phyloP scores from a whole-genome alignment of 805 yeast genomes.

The Saccharomycopsis lassenensis region DNA sequence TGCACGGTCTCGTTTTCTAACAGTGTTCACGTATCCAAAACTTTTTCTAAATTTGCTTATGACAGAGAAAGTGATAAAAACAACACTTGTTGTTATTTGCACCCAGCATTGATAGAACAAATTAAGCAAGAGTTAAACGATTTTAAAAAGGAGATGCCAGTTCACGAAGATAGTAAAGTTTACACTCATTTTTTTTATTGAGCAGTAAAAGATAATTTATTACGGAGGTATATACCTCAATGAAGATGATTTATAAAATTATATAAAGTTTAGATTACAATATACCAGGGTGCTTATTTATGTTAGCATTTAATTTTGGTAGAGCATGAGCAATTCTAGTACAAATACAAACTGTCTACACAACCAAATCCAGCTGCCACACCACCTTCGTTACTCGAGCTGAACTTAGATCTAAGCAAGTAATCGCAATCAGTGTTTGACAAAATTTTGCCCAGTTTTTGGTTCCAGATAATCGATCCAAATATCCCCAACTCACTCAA shows the following conservation, averaged over 20 bases:
- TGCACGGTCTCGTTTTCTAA: constrained; percentile 36
- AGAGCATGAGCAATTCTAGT: too few relatives aligned
- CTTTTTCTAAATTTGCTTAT: constrained; percentile 41
- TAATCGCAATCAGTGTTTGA: constrained; percentile 70
- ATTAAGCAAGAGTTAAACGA: constrained; percentile 57
- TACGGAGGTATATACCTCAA: too few relatives aligned
- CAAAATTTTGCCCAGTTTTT: constrained; percentile 41
- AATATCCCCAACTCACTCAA: constrained; percentile 88
- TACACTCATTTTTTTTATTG: constrained; percentile 65
- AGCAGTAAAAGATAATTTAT: too few relatives aligned
- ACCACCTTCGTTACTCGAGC: constrained; percentile 90
- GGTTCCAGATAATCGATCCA: constrained; percentile 74
- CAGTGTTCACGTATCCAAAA: constrained; percentile 37
- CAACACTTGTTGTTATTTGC: constrained; percentile 33
- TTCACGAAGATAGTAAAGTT: constrained; percentile 47
- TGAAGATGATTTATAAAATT: too few relatives aligned
- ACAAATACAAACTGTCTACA: constrained; percentile 59
- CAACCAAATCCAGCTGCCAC: constrained; percentile 99
- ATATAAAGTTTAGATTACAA: too few relatives aligned
- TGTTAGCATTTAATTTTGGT: too few relatives aligned
- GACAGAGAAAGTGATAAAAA: constrained; percentile 39
- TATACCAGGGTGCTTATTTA: too few relatives aligned
- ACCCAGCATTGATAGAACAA: constrained; percentile 38
- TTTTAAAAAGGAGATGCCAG: constrained; percentile 55
- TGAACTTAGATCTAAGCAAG: constrained; percentile 79